A percentile compares a stretch with the other conserved stretches of the same genome.
Conservation (phyloP, 495 filamentous ascomycete genomes). For the Tuber calosporum region DNA sequence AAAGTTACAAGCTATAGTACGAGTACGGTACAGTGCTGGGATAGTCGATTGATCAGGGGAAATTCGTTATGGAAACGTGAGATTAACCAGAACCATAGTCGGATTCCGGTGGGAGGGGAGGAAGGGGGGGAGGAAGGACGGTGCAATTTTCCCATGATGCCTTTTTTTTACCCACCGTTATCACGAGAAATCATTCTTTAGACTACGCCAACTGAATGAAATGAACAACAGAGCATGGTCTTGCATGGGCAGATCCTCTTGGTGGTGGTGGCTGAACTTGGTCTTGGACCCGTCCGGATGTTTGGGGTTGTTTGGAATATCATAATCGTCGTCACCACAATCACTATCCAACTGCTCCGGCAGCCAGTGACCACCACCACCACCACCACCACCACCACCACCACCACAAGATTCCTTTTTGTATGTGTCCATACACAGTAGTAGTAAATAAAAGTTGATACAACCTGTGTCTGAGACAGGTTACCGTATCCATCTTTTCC, state of each 20-base stretch:
- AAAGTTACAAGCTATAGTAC: neutral
- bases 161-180: neutral
- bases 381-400: slow-evolving; percentile 19
- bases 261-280: slow-evolving; percentile 26
- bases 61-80: neutral
- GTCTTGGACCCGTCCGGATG: slow-evolving; percentile 20
- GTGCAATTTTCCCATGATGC: neutral
- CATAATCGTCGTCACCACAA: slow-evolving; percentile 31
- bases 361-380: slow-evolving; percentile 19
- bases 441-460: too few relatives aligned
- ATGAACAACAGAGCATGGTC: neutral
- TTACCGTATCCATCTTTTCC: slow-evolving; percentile 21
- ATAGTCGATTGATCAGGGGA: neutral
- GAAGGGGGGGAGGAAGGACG: neutral
- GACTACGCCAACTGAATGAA: neutral
- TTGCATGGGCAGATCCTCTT: slow-evolving; percentile 32
- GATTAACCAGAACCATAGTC: neutral
- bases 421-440: slow-evolving; percentile 7
- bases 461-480: slow-evolving; percentile 26
- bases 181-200: neutral
- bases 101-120: too few relatives aligned
- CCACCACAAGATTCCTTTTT: slow-evolving; percentile 29
- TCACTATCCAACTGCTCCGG: slow-evolving; percentile 8
- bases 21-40: neutral
- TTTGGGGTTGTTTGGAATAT: slow-evolving; percentile 13